Percentiles rank a stretch among this genome's conserved stretches.
Conservation (phyloP, 306 rosid species). For the Trifolium subterraneum region DNA sequence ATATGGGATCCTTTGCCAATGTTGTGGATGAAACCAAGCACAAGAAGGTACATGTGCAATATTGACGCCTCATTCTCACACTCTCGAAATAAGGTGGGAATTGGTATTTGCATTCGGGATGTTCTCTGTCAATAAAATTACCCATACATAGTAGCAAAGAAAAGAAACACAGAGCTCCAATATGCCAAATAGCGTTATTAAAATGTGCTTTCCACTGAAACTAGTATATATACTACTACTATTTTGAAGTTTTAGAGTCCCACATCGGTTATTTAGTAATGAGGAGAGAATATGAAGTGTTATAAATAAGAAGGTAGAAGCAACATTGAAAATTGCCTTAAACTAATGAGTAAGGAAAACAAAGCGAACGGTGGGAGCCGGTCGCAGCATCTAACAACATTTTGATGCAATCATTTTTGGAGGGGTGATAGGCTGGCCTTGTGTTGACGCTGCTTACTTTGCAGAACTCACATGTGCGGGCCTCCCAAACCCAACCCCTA, state of each 20-base stretch:
- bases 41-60: too few species aligned
- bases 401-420: slow-evolving; percentile 79
- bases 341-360: slow-evolving; percentile 77
- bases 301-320: slow-evolving; percentile 9
- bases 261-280: not conserved
- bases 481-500: slow-evolving; percentile 11
- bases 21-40: too few species aligned
- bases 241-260: slow-evolving; percentile 10
- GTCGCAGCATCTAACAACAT: slow-evolving; percentile 57
- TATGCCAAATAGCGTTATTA: too few species aligned
- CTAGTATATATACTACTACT: not conserved
- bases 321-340: fast-evolving
- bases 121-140: too few species aligned
- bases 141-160: too few species aligned
- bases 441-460: slow-evolving; percentile 88
- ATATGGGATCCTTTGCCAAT: too few species aligned
- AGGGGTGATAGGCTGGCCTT: slow-evolving; percentile 81
- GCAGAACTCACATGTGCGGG: slow-evolving; percentile 68
- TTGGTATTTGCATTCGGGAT: too few species aligned
- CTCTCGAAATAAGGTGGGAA: too few species aligned
- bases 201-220: too few species aligned
- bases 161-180: not conserved
- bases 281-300: fast-evolving
- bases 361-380: slow-evolving; percentile 86
- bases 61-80: too few species aligned